phyloP scores from a whole-genome alignment of 768 basidiomycete species.

The Russula olivacea region DNA sequence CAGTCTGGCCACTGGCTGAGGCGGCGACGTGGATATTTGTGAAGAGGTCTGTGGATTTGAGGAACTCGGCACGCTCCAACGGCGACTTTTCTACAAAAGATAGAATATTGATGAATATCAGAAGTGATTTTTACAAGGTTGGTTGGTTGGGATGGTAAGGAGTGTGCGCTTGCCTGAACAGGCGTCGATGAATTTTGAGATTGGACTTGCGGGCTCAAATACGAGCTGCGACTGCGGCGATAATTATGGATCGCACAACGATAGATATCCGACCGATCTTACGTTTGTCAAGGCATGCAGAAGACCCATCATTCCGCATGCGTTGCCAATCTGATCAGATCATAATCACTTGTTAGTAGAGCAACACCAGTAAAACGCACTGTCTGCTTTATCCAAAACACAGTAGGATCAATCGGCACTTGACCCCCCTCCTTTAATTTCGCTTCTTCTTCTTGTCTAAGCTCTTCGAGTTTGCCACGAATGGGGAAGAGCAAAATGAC shows the following conservation, averaged over 20 bases:
- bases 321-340: conserved; percentile 30
- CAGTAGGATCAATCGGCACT: conserved; percentile 49
- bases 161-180: conserved; percentile 45
- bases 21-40: conserved; percentile 68
- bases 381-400: conserved; percentile 90
- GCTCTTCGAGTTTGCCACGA: conserved; percentile 43
- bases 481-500: conserved; percentile 83
- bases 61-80: conserved; percentile 63
- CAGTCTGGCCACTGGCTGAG: conserved; percentile 64
- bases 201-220: conserved; percentile 49
- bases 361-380: conserved; percentile 36
- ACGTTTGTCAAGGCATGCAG: conserved; percentile 64
- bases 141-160: background rate
- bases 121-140: background rate
- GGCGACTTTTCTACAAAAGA: conserved; percentile 53
- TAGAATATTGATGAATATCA: background rate
- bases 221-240: conserved; percentile 40
- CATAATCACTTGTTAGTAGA: background rate
- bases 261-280: conserved; percentile 26
- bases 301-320: conserved; percentile 31
- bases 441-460: conserved; percentile 55
- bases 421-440: conserved; percentile 43
- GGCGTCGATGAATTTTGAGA: conserved; percentile 60
- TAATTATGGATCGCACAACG: background rate
- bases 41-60: conserved; percentile 74